These are phyloP conservation scores for Flaveria sonorensis DNA, from an alignment of 129 eudicot genomes.

Conservation along the genomic window DNA sequence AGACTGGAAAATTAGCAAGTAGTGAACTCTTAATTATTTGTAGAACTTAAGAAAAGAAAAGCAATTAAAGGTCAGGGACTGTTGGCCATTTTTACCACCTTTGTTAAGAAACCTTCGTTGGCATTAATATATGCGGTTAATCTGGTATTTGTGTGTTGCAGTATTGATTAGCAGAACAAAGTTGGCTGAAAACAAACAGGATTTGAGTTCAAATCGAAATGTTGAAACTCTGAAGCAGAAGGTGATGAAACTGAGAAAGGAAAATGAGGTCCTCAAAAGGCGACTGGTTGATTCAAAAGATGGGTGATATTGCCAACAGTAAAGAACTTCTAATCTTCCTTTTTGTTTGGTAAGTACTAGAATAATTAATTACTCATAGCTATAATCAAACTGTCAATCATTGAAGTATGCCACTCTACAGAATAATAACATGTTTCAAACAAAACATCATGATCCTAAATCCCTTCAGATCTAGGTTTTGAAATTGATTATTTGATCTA, in stretches of 20 bases:
- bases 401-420: background rate
- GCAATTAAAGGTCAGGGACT: background rate
- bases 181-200: slow-evolving; percentile 47
- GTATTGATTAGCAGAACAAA: slow-evolving; percentile 58
- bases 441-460: slow-evolving; percentile 4
- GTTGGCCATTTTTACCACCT: background rate
- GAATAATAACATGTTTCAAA: slow-evolving; percentile 12
- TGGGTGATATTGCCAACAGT: slow-evolving; percentile 25
- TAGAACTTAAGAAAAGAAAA: no score
- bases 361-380: background rate
- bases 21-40: no score
- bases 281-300: slow-evolving; percentile 39
- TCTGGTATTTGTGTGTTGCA: slow-evolving; percentile 29
- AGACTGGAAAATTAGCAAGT: no score
- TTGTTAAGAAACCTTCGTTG: background rate
- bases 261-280: slow-evolving; percentile 66
- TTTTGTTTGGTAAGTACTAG: background rate
- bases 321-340: slow-evolving; percentile 5
- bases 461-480: background rate
- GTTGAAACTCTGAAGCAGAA: slow-evolving; percentile 67
- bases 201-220: slow-evolving; percentile 41
- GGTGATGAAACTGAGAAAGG: slow-evolving; percentile 72
- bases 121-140: slow-evolving; percentile 5
- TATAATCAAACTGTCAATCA: background rate
- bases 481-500: background rate